Percentiles rank a stretch among this genome's conserved stretches.
Conservation (phyloP, 2,329 filamentous ascomycete genomes). For the Penicillium corylophilum region DNA sequence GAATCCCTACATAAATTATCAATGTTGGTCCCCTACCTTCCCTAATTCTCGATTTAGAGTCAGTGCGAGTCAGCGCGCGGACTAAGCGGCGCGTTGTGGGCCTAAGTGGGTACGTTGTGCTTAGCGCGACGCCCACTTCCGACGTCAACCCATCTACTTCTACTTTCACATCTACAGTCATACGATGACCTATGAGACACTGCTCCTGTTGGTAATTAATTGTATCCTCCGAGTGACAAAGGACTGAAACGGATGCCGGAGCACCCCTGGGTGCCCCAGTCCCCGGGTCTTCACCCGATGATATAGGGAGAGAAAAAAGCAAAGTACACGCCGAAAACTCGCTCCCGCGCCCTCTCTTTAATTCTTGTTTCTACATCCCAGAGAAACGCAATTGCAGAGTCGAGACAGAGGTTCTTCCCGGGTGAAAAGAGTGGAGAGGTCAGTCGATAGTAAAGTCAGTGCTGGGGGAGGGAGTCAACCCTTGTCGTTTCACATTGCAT, state of each 20-base stretch:
- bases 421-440: not conserved
- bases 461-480: constrained; percentile 15
- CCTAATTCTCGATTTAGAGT: too few relatives aligned
- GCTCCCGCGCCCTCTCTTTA: constrained; percentile 24
- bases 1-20: not conserved
- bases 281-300: constrained; percentile 2
- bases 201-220: constrained; percentile 1
- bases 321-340: constrained; percentile 14
- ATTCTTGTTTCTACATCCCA: constrained; percentile 28
- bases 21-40: not conserved
- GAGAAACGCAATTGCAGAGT: constrained; percentile 19
- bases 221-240: constrained; percentile 5
- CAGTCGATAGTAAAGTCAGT: constrained; percentile 5
- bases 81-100: constrained; percentile 14
- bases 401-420: not conserved
- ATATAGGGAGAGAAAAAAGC: constrained; percentile 8
- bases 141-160: constrained; percentile 1
- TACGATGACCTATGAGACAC: not conserved
- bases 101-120: constrained; percentile 11
- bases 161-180: not conserved
- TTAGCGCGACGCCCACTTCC: constrained; percentile 8
- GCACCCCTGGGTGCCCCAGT: not conserved
- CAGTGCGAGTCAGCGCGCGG: not conserved
- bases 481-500: constrained; percentile 11
- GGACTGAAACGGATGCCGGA: constrained; percentile 8